Conservation (phyloP, 2,329 filamentous ascomycete genomes). For the Colletotrichum navitas region DNA sequence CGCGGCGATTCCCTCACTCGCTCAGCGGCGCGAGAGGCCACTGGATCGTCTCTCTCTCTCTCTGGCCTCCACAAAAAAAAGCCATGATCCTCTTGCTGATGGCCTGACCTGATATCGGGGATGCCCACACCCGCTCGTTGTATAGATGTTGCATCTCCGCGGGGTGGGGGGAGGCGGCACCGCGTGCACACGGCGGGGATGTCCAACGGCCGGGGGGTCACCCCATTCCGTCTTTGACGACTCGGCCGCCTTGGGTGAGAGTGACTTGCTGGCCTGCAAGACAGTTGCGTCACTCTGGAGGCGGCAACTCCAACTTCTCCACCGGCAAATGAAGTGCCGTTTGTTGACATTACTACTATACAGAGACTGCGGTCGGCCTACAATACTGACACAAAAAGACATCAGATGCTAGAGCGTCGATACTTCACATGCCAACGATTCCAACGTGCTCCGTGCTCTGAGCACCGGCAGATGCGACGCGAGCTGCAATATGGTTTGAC, state of each 20-base stretch:
- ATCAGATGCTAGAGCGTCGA: neutral
- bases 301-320: neutral
- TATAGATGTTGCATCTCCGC: slow-evolving; percentile 36
- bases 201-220: slow-evolving; percentile 2
- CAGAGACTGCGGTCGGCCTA: too few relatives aligned
- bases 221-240: neutral
- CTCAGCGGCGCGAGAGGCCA: neutral
- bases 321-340: slow-evolving; percentile 6
- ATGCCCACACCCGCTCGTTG: slow-evolving; percentile 3
- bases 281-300: neutral
- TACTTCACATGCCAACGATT: neutral
- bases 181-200: neutral
- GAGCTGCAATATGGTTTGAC: neutral
- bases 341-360: too few relatives aligned
- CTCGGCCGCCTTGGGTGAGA: neutral
- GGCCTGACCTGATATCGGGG: slow-evolving; percentile 39
- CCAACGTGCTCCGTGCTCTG: neutral
- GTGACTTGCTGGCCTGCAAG: neutral
- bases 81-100: slow-evolving; percentile 22
- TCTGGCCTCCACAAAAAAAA: slow-evolving; percentile 29
- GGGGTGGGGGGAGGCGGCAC: neutral
- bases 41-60: neutral
- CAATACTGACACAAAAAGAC: neutral
- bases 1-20: neutral
- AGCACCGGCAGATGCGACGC: neutral